Conservation (phyloP, 768 basidiomycete genomes). For the Termitomyces sp. region DNA sequence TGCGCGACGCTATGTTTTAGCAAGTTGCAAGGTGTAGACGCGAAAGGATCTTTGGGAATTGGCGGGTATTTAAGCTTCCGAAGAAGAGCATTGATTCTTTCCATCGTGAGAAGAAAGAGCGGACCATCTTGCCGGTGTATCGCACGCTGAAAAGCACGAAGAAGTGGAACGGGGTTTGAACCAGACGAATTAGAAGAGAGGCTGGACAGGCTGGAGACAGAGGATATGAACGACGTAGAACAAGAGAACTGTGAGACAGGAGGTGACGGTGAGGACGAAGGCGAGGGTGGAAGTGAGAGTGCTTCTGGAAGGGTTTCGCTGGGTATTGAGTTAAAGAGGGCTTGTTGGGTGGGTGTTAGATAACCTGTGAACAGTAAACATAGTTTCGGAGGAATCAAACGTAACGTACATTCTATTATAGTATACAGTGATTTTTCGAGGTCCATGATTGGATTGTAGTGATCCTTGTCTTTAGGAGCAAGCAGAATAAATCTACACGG, state of each 20-base stretch:
- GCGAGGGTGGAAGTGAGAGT: constrained; percentile 28
- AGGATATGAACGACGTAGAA: constrained; percentile 21
- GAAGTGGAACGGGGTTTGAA: constrained; percentile 24
- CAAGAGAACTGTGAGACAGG: constrained; percentile 29
- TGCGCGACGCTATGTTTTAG: constrained; percentile 40
- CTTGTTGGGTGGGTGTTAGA: constrained; percentile 58
- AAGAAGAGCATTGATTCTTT: constrained; percentile 56
- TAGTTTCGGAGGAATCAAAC: constrained; percentile 5
- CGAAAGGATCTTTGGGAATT: constrained; percentile 46
- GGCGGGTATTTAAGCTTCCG: constrained; percentile 61
- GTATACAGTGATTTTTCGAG: constrained; percentile 66
- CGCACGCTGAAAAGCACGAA: constrained; percentile 65
- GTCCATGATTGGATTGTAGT: constrained; percentile 82
- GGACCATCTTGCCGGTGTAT: constrained; percentile 68
- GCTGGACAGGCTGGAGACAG: constrained; percentile 24
- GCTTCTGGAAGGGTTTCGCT: constrained; percentile 36
- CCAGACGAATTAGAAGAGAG: constrained; percentile 24
- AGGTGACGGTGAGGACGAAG: constrained; percentile 33
- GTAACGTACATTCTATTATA: constrained; percentile 59
- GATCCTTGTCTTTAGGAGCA: constrained; percentile 78
- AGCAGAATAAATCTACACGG: constrained; percentile 63
- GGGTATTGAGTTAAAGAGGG: constrained; percentile 64
- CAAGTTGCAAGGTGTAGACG: constrained; percentile 36
- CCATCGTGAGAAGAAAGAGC: constrained; percentile 58
- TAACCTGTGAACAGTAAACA: constrained; percentile 40